phyloP scores from a whole-genome alignment of 371 early-diverging fungal genomes.

The Blakeslea trispora region DNA sequence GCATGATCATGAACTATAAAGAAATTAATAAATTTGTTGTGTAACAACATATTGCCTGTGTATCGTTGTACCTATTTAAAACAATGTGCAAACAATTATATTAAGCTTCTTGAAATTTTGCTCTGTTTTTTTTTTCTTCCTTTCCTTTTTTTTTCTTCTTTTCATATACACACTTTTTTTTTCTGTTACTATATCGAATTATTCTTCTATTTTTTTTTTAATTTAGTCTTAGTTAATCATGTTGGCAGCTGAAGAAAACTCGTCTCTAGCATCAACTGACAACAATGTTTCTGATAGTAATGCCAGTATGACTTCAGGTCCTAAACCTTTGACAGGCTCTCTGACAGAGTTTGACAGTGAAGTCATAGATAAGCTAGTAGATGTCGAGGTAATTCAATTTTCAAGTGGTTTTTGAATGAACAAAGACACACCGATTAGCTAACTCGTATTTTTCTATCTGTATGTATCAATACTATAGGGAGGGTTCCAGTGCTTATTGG shows the following conservation, averaged over 20 bases:
- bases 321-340: background rate
- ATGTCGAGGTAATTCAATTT: slow-evolving; percentile 10
- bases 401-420: too few relatives aligned
- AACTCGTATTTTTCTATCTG: too few relatives aligned
- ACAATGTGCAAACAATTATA: background rate
- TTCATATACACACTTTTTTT: background rate
- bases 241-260: background rate
- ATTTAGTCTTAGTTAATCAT: background rate
- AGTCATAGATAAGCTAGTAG: slow-evolving; percentile 14
- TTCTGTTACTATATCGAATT: background rate
- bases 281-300: background rate
- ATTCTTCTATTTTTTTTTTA: background rate
- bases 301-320: background rate
- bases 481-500: slow-evolving; percentile 43
- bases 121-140: background rate
- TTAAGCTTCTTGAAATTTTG: background rate
- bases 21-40: background rate
- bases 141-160: background rate
- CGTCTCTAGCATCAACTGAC: background rate
- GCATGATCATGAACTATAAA: slow-evolving; percentile 21
- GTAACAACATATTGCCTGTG: slow-evolving; percentile 3
- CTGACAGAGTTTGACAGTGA: slow-evolving; percentile 2
- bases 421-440: too few relatives aligned
- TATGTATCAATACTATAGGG: slow-evolving; percentile 24
- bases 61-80: background rate